Evolutionary conservation across 1,284 basidiomycete species (phyloP).

Genomic region (Pterula multifida): DNA sequence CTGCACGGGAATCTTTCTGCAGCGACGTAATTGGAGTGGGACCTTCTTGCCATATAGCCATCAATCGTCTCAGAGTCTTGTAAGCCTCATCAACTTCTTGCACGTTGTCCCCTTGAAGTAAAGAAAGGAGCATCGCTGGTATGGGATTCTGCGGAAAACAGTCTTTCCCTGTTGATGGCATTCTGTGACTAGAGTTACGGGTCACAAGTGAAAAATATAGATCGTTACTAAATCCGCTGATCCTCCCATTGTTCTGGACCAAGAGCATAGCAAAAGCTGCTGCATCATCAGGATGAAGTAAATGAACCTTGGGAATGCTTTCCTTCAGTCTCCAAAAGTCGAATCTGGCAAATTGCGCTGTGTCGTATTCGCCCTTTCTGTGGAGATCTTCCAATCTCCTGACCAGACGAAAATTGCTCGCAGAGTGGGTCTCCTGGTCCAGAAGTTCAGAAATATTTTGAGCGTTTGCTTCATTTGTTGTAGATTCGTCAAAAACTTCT

Average conservation of each 20-base stretch:
- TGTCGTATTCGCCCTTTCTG: slow-evolving; percentile 21
- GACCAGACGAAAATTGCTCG: slow-evolving; percentile 69
- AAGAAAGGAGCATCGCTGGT: slow-evolving; percentile 38
- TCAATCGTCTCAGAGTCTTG: slow-evolving; percentile 44
- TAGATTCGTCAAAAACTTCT: not conserved
- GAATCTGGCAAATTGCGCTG: slow-evolving; percentile 35
- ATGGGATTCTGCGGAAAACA: slow-evolving; percentile 34
- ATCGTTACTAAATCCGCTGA: slow-evolving; percentile 48
- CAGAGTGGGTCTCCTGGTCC: slow-evolving; percentile 26
- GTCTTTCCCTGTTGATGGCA: slow-evolving; percentile 12
- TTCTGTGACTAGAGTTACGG: slow-evolving; percentile 26
- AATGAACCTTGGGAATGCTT: slow-evolving; percentile 41
- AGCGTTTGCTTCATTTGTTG: not conserved
- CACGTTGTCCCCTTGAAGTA: slow-evolving; percentile 42
- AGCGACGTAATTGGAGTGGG: slow-evolving; percentile 21
- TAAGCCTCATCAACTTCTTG: slow-evolving; percentile 47
- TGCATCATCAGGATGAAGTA: slow-evolving; percentile 51
- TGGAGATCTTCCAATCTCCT: slow-evolving; percentile 42
- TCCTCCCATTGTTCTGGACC: slow-evolving; percentile 40
- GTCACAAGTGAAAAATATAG: slow-evolving; percentile 25
- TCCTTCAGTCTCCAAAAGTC: slow-evolving; percentile 80
- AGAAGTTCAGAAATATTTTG: not conserved
- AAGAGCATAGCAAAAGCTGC: slow-evolving; percentile 69
- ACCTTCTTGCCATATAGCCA: slow-evolving; percentile 29
- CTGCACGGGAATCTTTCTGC: slow-evolving; percentile 31